Evolutionary conservation across 2,329 filamentous ascomycete species (phyloP).

Genomic region (Ascochyta lentis): DNA sequence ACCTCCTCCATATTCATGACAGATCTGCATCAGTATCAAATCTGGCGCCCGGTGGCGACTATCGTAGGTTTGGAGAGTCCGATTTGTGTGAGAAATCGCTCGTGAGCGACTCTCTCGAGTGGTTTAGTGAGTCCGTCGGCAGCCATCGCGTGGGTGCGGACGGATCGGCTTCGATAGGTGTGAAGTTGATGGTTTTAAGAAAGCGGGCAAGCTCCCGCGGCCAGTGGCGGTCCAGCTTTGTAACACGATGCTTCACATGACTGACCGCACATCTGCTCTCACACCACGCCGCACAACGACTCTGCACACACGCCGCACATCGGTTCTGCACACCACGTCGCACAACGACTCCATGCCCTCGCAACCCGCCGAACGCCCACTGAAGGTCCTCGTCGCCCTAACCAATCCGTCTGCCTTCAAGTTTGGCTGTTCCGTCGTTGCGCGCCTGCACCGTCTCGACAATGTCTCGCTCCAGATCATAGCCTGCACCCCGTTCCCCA

Average conservation of each 20-base stretch:
- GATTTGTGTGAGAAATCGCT: not conserved
- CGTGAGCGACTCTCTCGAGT: not conserved
- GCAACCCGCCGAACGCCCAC: conserved; percentile 31
- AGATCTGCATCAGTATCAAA: no score
- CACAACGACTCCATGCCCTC: conserved; percentile 28
- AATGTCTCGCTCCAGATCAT: conserved; percentile 59
- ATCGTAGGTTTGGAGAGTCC: not conserved
- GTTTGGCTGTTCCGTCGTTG: conserved; percentile 69
- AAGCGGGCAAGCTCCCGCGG: no score
- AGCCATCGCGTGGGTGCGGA: not conserved
- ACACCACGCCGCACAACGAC: conserved; percentile 10
- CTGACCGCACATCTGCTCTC: conserved; percentile 11
- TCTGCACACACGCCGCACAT: not conserved
- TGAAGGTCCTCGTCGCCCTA: conserved; percentile 67
- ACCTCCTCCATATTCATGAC: no score
- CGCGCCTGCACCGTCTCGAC: conserved; percentile 72
- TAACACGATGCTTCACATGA: conserved; percentile 18
- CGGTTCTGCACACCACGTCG: conserved; percentile 7
- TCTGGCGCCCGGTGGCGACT: not conserved
- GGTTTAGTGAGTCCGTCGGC: not conserved
- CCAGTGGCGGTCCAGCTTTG: conserved; percentile 30
- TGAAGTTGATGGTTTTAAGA: no score
- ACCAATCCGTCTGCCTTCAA: conserved; percentile 70
- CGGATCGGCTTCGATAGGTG: no score
- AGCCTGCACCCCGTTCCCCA: conserved; percentile 37